phyloP scores from a whole-genome alignment of 768 basidiomycete species.

The Phanerochaete carnosa region DNA sequence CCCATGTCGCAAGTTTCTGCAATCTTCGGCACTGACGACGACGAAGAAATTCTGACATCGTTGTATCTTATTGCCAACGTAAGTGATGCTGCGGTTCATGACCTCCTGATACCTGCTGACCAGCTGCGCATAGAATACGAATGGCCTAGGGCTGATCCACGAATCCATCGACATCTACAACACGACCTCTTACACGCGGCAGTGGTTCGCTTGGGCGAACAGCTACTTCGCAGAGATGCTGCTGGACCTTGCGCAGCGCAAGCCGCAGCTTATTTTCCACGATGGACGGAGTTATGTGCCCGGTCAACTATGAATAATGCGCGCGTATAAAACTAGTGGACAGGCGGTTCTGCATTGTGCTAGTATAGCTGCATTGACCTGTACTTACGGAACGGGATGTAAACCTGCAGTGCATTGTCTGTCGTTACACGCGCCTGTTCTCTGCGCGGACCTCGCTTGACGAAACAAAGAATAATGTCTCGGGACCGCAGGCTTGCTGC shows the following conservation, averaged over 20 bases:
- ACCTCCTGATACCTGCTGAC: conserved; percentile 5
- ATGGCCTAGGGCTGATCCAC: conserved; percentile 73
- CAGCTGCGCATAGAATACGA: conserved; percentile 51
- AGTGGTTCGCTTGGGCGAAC: conserved; percentile 85
- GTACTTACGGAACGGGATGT: not conserved
- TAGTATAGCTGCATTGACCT: not conserved
- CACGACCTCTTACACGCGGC: conserved; percentile 53
- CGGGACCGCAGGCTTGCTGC: not conserved
- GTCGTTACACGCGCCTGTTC: not conserved
- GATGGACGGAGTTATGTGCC: conserved; percentile 53
- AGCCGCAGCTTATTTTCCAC: conserved; percentile 65
- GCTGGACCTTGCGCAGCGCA: conserved; percentile 69
- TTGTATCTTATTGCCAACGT: conserved; percentile 71
- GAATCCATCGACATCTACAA: conserved; percentile 69
- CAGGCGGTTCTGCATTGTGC: not conserved
- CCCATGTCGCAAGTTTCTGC: conserved; percentile 79
- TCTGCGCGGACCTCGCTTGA: not conserved
- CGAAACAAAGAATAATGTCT: not conserved
- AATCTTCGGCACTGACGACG: conserved; percentile 73
- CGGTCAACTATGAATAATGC: conserved; percentile 32
- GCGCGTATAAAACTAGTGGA: not conserved
- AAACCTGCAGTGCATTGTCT: not conserved
- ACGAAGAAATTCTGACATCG: conserved; percentile 59
- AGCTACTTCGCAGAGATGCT: conserved; percentile 85
- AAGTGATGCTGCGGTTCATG: conserved; percentile 23